Base-by-base conservation (phyloP, 192 early-diverging fungal species). In the Blastocladiella britannica region DNA sequence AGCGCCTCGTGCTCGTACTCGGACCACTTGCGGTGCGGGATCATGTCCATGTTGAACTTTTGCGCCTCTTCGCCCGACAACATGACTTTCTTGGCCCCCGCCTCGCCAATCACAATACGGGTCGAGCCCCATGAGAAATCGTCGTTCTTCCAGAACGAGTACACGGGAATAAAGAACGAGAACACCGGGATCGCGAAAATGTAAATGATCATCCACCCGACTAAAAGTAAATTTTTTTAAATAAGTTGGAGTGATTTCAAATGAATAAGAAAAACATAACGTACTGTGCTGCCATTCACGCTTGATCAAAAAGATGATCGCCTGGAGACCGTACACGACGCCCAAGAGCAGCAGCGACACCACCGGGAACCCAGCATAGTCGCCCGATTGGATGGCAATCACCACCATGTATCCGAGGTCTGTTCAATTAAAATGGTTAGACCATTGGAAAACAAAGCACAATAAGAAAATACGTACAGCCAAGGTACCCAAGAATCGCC, bases 101-200 rank as follows among this genome's bases (percentile, higher is more conserved):
- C 84, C 62, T 89, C 86, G 55, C 91, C 94, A 24, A 88, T 73
- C 5, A 93, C 87, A 22, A 86, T 53, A 67, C 93, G 86, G 28
- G 93, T 97, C 66, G 91, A 93, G 57, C 92, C 94, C 94, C 94
- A 98, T n/a, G 88, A 92, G 64, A 98, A 98, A 64, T 98, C 91
- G 65, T 98, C 94, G 15, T 47, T 91, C 72, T 92, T 88, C 94
- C 94, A 98, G 81, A 93, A 97, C 24, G 93, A 74, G 68, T 97
- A 97, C 25, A 89, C 54, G 20, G 84, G 85, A 55, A 87, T 77
- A 51, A 81, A 74, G 65, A 87, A 84, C 8, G 82, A 80, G 66
- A 93, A 96, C 24, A 92, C 71, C 9, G 90, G 90, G 58, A 92
- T 85, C 12, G 90, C 89, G 28, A 90, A 53, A 52, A 96, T 83